phyloP scores from a whole-genome alignment of 306 rosid genomes.

The Begonia fuchsioides region DNA sequence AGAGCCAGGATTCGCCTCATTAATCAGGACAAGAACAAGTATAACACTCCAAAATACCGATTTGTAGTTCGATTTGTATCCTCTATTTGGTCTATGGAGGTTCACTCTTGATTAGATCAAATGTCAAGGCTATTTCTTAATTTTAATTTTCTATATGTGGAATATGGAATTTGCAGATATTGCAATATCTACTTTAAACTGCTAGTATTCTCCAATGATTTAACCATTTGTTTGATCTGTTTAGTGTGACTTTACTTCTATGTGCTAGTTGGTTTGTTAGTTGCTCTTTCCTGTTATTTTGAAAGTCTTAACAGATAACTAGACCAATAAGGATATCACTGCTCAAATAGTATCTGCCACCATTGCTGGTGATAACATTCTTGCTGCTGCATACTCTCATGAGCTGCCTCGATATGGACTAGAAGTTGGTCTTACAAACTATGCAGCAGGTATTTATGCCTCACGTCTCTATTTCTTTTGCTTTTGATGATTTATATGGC shows the following conservation, averaged over 20 bases:
- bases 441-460: constrained; percentile 62
- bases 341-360: constrained; percentile 72
- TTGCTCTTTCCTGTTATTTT: background rate
- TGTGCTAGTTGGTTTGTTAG: background rate
- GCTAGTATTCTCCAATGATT: background rate
- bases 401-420: constrained; percentile 72
- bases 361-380: constrained; percentile 73
- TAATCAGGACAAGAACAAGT: constrained; percentile 89
- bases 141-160: too few relatives aligned
- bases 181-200: background rate
- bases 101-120: background rate
- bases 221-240: background rate
- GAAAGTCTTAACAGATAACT: background rate
- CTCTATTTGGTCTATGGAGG: constrained; percentile 5
- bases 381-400: constrained; percentile 68
- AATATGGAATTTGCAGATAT: background rate
- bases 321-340: constrained; percentile 65
- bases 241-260: background rate
- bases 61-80: constrained; percentile 81
- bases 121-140: background rate
- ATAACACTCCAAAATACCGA: constrained; percentile 75
- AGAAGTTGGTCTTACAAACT: constrained; percentile 76
- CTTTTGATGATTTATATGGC: background rate
- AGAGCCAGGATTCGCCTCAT: constrained; percentile 75
- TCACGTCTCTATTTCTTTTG: background rate